These are phyloP conservation scores for Lagenaria siceraria DNA, from an alignment of 306 rosid species.

Conservation along the genomic window DNA sequence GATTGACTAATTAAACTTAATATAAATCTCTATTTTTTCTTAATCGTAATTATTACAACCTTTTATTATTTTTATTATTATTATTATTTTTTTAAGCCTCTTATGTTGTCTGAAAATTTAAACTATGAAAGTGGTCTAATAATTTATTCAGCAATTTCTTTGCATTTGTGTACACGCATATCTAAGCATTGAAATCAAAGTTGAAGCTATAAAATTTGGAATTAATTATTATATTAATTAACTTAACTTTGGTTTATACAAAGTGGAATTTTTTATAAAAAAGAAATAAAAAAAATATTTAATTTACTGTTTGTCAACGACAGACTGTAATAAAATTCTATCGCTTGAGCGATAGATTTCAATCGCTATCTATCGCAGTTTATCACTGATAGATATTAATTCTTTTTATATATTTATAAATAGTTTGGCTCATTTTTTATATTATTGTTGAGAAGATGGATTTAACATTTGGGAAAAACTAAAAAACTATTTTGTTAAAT, in stretches of 20 bases:
- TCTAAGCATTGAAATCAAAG: neutral
- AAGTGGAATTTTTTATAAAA: neutral
- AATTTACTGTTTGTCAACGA: too few relatives aligned
- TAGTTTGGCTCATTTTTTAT: too few relatives aligned
- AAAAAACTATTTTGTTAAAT: neutral
- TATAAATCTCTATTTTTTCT: neutral
- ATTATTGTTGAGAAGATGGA: too few relatives aligned
- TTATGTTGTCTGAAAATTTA: neutral
- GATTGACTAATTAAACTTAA: slow-evolving; percentile 3
- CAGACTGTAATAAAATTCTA: too few relatives aligned
- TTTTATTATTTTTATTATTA: neutral
- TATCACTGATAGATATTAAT: too few relatives aligned
- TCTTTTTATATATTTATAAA: too few relatives aligned
- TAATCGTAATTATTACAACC: neutral
- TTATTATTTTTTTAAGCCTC: neutral
- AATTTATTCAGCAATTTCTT: too few relatives aligned
- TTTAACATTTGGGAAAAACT: too few relatives aligned
- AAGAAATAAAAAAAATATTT: too few relatives aligned
- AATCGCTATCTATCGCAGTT: too few relatives aligned
- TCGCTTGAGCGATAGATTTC: too few relatives aligned
- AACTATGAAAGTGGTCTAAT: too few relatives aligned
- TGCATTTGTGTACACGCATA: neutral
- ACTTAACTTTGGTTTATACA: neutral
- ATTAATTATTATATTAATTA: neutral
- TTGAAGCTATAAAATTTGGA: neutral